Percentiles rank a stretch among this genome's conserved stretches.
phyloP scores from a whole-genome alignment of 495 filamentous ascomycete species.

The Aspergillus cavernicola region DNA sequence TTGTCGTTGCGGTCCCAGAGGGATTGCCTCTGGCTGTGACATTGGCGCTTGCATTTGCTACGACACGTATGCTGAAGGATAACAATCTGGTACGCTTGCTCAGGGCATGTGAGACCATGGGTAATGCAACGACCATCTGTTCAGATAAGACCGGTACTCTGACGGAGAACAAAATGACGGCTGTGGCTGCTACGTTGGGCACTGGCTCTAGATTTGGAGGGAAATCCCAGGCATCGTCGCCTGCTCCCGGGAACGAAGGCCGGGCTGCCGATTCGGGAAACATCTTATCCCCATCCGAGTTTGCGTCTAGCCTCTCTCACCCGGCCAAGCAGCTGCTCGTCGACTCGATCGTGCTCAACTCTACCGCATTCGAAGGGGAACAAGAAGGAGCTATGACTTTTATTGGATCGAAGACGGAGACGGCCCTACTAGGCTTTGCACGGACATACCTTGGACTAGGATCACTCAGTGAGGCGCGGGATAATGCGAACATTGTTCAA shows the following conservation, averaged over 20 bases:
- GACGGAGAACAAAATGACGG: slow-evolving; percentile 90
- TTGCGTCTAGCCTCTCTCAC: slow-evolving; percentile 53
- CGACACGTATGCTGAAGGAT: slow-evolving; percentile 90
- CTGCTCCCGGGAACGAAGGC: slow-evolving; percentile 3
- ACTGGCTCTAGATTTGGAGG: slow-evolving; percentile 64
- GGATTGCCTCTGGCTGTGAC: slow-evolving; percentile 91
- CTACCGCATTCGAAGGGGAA: slow-evolving; percentile 84
- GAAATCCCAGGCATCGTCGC: slow-evolving; percentile 33
- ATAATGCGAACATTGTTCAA: slow-evolving; percentile 65
- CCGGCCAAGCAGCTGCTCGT: slow-evolving; percentile 61
- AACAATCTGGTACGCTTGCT: slow-evolving; percentile 90
- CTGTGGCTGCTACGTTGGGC: slow-evolving; percentile 74
- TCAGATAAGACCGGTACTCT: slow-evolving; percentile 96
- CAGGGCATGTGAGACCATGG: slow-evolving; percentile 97
- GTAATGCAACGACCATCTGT: slow-evolving; percentile 92
- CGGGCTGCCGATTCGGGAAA: slow-evolving; percentile 14
- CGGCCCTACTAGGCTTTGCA: slow-evolving; percentile 73
- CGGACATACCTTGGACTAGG: slow-evolving; percentile 74
- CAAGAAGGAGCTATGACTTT: slow-evolving; percentile 62
- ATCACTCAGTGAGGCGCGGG: slow-evolving; percentile 63
- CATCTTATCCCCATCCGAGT: slow-evolving; percentile 53
- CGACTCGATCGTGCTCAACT: slow-evolving; percentile 79
- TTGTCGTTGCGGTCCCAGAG: slow-evolving; percentile 94
- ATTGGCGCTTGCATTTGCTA: slow-evolving; percentile 89
- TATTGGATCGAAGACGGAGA: slow-evolving; percentile 89